Percentiles rank a stretch among this genome's conserved stretches.
phyloP scores from a whole-genome alignment of 352 stramenopile species.

The Phytophthora sansomeana region DNA sequence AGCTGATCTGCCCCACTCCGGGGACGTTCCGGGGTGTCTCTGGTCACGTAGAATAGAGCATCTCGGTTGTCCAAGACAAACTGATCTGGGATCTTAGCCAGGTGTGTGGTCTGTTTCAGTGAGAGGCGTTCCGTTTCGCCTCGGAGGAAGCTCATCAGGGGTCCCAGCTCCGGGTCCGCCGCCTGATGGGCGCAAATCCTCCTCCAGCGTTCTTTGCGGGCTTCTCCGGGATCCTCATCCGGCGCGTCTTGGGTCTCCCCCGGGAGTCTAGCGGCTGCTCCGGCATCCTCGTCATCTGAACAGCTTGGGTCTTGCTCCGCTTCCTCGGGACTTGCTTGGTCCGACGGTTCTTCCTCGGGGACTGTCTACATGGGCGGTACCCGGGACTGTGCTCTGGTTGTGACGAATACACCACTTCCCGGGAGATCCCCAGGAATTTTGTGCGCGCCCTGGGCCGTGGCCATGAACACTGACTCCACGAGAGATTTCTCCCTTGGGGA shows the following conservation, averaged over 20 bases:
- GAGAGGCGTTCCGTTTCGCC: too few species aligned
- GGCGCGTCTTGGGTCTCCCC: too few species aligned
- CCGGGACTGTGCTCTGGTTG: neutral
- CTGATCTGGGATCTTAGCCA: conserved; percentile 5
- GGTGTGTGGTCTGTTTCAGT: neutral
- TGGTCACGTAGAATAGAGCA: too few species aligned
- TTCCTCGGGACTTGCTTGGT: neutral
- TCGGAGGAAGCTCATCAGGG: too few species aligned
- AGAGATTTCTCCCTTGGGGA: neutral
- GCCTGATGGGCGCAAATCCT: neutral
- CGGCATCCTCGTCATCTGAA: too few species aligned
- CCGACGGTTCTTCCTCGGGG: neutral
- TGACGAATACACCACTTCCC: neutral
- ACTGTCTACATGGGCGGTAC: neutral
- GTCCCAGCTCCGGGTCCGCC: neutral
- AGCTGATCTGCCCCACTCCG: neutral
- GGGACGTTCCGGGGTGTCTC: too few species aligned
- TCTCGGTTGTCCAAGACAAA: conserved; percentile 8
- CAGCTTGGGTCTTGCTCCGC: too few species aligned
- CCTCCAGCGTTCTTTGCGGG: conserved; percentile 1
- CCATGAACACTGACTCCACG: neutral
- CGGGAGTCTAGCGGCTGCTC: too few species aligned
- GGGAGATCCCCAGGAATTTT: too few species aligned
- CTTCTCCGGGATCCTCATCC: neutral
- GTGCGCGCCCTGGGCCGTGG: neutral